Evolutionary conservation across 441 rosid genomes (phyloP), one percentile per base, ranked within the genome.

Genomic region (Manihot esculenta): DNA sequence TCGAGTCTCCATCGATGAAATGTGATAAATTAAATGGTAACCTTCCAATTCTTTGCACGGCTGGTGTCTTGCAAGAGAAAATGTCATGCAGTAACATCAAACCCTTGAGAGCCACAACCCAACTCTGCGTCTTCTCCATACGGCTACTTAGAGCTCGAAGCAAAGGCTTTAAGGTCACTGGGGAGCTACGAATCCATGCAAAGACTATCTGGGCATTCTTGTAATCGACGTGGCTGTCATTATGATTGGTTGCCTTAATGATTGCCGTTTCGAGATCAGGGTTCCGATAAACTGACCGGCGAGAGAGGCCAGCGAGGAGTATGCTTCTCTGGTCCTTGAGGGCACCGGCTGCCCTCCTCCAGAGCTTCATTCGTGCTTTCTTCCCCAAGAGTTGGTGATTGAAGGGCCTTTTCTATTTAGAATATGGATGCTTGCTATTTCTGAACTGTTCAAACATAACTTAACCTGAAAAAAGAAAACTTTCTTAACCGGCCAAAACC

Each of bases 101-200:
- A 9, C 96, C 85, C 38, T 91, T 91, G n/a, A 93, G 80, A 0
- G 93, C 87, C 7, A 91, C 94, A 15, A 81, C 83, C 97, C 98
- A 91, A 78, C 87, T 81, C 1, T 77, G 61, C 3, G 93, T 88
- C 72, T 82, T 81, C 71, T 78, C 82, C 61, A 91, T 81, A 13
- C 98, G 85, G 12, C 64, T 48, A 1, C 87, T 77, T 50, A 93
- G 68, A 7, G 81, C 78, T 74, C 74, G 69, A 12, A 83, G 26
- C 1, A 88, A 74, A 59, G 94, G 86, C 64, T 79, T 84, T 63
- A 89, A 76, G 86, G 82, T 82, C 53, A 75, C 71, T 1, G 94
- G 91, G 53, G 98, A 88, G 1, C 84, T 66, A 1, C 88, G 79
- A 48, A 88, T 79, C 90, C 94, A 88, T 3, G 81, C 58, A 59